These are phyloP conservation scores for Triadica sebifera DNA, from an alignment of 345 rosid species.

Conservation along the genomic window DNA sequence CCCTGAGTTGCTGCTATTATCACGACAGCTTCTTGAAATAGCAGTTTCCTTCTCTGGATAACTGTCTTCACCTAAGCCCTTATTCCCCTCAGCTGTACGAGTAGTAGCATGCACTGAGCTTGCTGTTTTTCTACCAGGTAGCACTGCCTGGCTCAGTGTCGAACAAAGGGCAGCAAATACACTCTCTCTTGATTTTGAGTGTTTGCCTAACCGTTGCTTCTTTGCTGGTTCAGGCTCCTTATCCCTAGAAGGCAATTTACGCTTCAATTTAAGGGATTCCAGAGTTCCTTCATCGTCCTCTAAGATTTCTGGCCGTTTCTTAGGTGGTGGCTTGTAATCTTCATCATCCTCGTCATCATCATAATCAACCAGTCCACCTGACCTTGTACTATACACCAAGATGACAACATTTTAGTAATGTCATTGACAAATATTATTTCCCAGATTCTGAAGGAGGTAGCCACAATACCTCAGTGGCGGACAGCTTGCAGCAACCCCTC, in stretches of 20 bases:
- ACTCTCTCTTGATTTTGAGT: slow-evolving; percentile 51
- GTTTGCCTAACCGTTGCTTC: slow-evolving; percentile 63
- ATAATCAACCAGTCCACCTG: slow-evolving; percentile 91
- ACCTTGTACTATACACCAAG: slow-evolving; percentile 46
- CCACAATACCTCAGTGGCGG: slow-evolving; percentile 55
- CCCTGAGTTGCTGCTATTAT: slow-evolving; percentile 35
- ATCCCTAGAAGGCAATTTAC: slow-evolving; percentile 55
- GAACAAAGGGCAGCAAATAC: slow-evolving; percentile 83
- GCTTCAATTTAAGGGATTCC: slow-evolving; percentile 64
- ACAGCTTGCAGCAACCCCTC: slow-evolving; percentile 63
- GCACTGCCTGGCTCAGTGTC: slow-evolving; percentile 78
- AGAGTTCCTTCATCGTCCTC: slow-evolving; percentile 72
- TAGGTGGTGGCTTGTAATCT: slow-evolving; percentile 85
- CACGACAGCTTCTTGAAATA: slow-evolving; percentile 35
- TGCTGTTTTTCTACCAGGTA: slow-evolving; percentile 59
- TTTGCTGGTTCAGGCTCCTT: slow-evolving; percentile 59
- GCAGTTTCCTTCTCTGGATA: slow-evolving; percentile 35
- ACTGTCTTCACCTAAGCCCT: slow-evolving; percentile 35
- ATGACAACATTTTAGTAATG: background rate
- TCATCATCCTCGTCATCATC: slow-evolving; percentile 99
- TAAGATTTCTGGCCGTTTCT: slow-evolving; percentile 53
- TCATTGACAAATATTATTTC: background rate
- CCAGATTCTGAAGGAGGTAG: slow-evolving; percentile 4
- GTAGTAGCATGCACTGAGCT: slow-evolving; percentile 29
- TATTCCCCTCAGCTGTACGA: slow-evolving; percentile 31